Base-by-base conservation (phyloP, 192 early-diverging fungal genomes). In the Dissophora globulifera region DNA sequence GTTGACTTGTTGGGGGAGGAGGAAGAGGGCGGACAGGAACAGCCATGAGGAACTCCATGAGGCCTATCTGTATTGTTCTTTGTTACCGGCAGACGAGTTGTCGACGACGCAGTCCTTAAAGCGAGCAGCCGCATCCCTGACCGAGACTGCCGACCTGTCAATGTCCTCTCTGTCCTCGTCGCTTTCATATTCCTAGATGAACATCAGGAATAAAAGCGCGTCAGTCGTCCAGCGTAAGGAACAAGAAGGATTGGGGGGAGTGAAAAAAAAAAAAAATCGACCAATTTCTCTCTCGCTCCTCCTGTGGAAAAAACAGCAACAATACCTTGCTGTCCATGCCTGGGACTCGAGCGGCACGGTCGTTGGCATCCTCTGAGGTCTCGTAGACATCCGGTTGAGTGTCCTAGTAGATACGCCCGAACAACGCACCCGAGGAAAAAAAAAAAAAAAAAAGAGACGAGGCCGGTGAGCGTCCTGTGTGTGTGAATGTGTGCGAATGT, bases 371-470 rank as follows among this genome's bases (percentile, higher is more conserved):
- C 26, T 94, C 93, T 5, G 89, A 81, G 10, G 95, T 95, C 60
- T 96, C 93, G 71, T 91, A 94, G 51, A 96, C 91, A 86, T 95
- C 95, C 47, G 90, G 92, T 72, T 89, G 87, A 51, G 86, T 85
- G 62, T 89, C 88, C 88, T 89, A 69, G 22, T n/a, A n/a, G n/a
- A n/a, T n/a, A n/a, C n/a, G n/a, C n/a, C n/a, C n/a, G n/a, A n/a
- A n/a, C n/a, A n/a, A n/a, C n/a, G n/a, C n/a, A n/a, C n/a, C n/a
- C n/a, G n/a, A n/a, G n/a, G n/a, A n/a, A n/a, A n/a, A n/a, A n/a
- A 20, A 13, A 22, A 13, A 12, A 40, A 35, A 48, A 64, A 26
- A 50, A 35, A 32, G 0, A 35, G 12, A 26, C n/a, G n/a, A n/a
- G n/a, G n/a, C n/a, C n/a, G n/a, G n/a, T n/a, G n/a, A n/a, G n/a